Percentiles rank a stretch among this genome's conserved stretches.
These are phyloP conservation scores for Monascus purpureus DNA, from an alignment of 495 filamentous ascomycete genomes.

Conservation along the genomic window DNA sequence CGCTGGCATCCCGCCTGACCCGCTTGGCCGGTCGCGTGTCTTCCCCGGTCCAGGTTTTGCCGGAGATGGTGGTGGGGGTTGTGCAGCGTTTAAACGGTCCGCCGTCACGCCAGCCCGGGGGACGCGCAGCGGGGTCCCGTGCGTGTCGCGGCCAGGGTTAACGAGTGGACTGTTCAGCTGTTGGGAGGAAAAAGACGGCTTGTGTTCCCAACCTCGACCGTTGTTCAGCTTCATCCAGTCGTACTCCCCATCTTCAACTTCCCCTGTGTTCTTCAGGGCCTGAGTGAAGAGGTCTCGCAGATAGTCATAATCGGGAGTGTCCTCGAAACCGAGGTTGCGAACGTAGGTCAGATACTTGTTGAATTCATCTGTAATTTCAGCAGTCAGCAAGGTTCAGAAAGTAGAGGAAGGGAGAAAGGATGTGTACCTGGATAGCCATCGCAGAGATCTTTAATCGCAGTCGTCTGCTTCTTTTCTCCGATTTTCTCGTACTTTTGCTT, in stretches of 20 bases:
- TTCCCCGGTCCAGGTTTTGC: conserved; percentile 68
- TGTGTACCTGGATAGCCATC: conserved; percentile 73
- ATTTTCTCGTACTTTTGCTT: conserved; percentile 99
- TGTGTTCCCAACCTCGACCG: conserved; percentile 88
- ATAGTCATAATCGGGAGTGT: conserved; percentile 97
- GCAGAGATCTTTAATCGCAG: conserved; percentile 90
- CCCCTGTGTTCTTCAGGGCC: conserved; percentile 86
- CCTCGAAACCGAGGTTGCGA: conserved; percentile 94
- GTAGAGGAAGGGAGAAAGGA: neutral
- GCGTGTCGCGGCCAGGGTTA: conserved; percentile 64
- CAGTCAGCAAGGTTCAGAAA: neutral
- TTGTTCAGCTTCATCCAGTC: conserved; percentile 99
- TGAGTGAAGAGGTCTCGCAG: conserved; percentile 92
- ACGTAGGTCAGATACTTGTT: conserved; percentile 96
- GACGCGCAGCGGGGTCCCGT: conserved; percentile 47
- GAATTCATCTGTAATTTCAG: conserved; percentile 57
- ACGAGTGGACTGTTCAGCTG: conserved; percentile 57
- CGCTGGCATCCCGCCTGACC: conserved; percentile 47
- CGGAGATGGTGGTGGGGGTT: conserved; percentile 80
- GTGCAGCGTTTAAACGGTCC: conserved; percentile 94
- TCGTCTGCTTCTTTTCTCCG: conserved; percentile 99
- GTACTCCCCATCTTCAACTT: conserved; percentile 96
- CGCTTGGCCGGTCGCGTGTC: conserved; percentile 71
- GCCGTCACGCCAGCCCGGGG: conserved; percentile 54
- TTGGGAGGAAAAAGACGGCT: conserved; percentile 54